These are phyloP conservation scores for Cadophora sp. DNA, from an alignment of 2,329 filamentous ascomycete species.

Conservation along the genomic window DNA sequence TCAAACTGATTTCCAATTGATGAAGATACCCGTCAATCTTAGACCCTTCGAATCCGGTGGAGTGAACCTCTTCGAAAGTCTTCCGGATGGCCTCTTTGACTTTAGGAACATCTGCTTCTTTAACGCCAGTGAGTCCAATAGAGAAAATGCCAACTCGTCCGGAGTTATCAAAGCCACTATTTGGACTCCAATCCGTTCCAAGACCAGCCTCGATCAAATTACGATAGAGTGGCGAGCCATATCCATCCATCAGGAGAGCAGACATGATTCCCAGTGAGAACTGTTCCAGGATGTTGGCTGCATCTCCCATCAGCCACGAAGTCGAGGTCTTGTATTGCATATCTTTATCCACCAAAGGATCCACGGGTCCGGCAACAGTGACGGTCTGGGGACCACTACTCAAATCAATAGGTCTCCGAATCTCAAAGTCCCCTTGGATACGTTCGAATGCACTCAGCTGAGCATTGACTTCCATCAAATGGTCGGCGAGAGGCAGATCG, in stretches of 20 bases:
- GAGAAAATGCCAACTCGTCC: conserved; percentile 84
- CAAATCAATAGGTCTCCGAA: conserved; percentile 79
- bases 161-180: conserved; percentile 87
- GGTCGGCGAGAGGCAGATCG: conserved; percentile 83
- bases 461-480: conserved; percentile 79
- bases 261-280: conserved; percentile 86
- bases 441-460: conserved; percentile 77
- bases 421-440: conserved; percentile 71
- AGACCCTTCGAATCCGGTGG: conserved; percentile 82
- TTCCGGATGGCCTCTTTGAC: conserved; percentile 77
- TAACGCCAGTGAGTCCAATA: conserved; percentile 88
- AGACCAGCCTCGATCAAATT: conserved; percentile 88
- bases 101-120: conserved; percentile 76
- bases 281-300: conserved; percentile 82
- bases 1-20: conserved; percentile 89
- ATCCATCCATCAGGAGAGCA: conserved; percentile 88
- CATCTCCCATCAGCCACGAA: conserved; percentile 89
- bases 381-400: conserved; percentile 70
- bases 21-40: conserved; percentile 96
- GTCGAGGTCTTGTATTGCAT: conserved; percentile 94
- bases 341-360: conserved; percentile 84
- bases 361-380: conserved; percentile 79
- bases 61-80: conserved; percentile 72
- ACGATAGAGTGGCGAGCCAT: conserved; percentile 91
- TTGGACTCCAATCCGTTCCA: conserved; percentile 92